Percentiles rank a stretch among this genome's conserved stretches.
These are phyloP conservation scores for Chlorella sp. DNA, from an alignment of 139 green algal species.

Conservation along the genomic window DNA sequence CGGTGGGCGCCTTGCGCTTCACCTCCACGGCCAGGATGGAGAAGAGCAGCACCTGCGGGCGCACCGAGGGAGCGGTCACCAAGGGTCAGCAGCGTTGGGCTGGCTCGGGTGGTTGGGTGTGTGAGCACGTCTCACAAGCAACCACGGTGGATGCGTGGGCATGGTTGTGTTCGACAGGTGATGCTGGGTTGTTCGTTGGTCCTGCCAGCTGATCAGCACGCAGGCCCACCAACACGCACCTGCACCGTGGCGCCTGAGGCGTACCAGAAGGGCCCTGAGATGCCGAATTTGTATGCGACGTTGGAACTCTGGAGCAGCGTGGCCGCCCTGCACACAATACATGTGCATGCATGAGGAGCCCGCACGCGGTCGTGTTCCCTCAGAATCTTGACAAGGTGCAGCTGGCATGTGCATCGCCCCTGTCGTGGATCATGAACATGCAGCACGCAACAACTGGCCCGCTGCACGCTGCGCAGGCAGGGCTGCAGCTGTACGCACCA, in stretches of 20 bases:
- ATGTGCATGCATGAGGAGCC: not conserved
- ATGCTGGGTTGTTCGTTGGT: too few relatives aligned
- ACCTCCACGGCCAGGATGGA: slow-evolving; percentile 90
- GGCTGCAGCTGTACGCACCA: not conserved
- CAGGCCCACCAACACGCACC: too few relatives aligned
- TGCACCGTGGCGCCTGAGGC: slow-evolving; percentile 86
- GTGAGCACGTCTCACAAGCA: too few relatives aligned
- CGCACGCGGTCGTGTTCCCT: not conserved
- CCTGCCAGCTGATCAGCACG: too few relatives aligned
- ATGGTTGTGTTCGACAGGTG: too few relatives aligned
- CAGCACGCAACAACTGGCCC: not conserved
- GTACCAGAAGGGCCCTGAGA: slow-evolving; percentile 79
- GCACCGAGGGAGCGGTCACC: too few relatives aligned
- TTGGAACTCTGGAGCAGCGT: slow-evolving; percentile 43
- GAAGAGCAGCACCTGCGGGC: slow-evolving; percentile 89
- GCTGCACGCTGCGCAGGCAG: not conserved
- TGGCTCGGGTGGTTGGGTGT: too few relatives aligned
- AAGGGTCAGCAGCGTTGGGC: too few relatives aligned
- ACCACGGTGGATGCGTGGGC: too few relatives aligned
- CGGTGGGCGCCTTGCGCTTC: slow-evolving; percentile 87
- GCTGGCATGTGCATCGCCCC: not conserved
- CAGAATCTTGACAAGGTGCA: not conserved
- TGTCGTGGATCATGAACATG: not conserved
- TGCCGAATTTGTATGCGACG: slow-evolving; percentile 13
- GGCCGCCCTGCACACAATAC: slow-evolving; percentile 26